Conservation (phyloP, 345 rosid species). For the Cardamine chenopodiifolia region DNA sequence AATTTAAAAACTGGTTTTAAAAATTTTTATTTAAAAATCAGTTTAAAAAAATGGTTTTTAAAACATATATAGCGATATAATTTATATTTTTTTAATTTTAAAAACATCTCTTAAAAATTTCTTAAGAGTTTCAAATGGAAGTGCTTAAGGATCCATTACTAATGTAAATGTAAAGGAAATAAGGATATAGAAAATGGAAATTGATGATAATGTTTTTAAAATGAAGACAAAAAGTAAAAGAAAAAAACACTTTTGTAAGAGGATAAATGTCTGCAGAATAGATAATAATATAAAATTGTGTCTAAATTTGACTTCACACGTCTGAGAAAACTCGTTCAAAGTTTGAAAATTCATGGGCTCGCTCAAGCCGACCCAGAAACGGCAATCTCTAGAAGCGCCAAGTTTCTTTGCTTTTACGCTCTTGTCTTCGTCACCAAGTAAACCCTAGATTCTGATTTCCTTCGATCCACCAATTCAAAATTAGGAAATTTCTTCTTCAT, state of each 20-base stretch:
- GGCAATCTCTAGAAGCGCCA: constrained; percentile 36
- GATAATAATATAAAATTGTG: not conserved
- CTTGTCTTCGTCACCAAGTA: constrained; percentile 41
- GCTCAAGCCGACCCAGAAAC: constrained; percentile 28
- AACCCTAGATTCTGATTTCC: constrained; percentile 43
- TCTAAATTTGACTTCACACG: constrained; percentile 24
- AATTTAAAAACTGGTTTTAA: too few species aligned
- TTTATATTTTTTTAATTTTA: too few species aligned
- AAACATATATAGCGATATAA: too few species aligned
- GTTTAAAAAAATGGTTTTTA: too few species aligned
- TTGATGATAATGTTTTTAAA: not conserved
- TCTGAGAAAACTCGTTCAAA: constrained; percentile 34
- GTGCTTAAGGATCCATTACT: too few species aligned
- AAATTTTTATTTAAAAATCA: too few species aligned
- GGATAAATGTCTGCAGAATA: not conserved
- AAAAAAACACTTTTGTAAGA: too few species aligned
- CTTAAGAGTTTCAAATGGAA: too few species aligned
- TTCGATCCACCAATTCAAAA: constrained; percentile 15
- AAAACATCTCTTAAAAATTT: too few species aligned
- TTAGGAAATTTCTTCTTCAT: not conserved
- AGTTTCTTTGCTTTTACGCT: constrained; percentile 26
- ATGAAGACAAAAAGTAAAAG: too few species aligned
- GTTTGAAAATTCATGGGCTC: constrained; percentile 41
- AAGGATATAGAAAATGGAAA: not conserved
- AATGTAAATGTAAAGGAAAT: too few species aligned